phyloP scores from a whole-genome alignment of 768 basidiomycete genomes.

The Astraeus odoratus region DNA sequence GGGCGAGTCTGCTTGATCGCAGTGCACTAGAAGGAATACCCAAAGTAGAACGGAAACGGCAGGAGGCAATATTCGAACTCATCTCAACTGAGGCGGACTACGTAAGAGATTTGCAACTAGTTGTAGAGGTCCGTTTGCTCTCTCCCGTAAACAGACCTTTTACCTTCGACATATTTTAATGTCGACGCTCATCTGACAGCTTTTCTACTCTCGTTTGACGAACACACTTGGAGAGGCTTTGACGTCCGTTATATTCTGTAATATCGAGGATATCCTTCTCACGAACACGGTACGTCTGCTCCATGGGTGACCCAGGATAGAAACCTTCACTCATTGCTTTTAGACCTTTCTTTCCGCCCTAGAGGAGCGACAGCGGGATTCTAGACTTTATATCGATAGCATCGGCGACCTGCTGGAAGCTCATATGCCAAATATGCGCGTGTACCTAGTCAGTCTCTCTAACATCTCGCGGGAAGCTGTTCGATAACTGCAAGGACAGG shows the following conservation, averaged over 20 bases:
- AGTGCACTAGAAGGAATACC: constrained; percentile 79
- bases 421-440: constrained; percentile 69
- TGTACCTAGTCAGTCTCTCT: constrained; percentile 62
- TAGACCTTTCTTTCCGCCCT: constrained; percentile 81
- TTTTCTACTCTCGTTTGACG: constrained; percentile 80
- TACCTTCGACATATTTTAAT: constrained; percentile 2
- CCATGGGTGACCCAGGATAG: background rate
- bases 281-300: constrained; percentile 63
- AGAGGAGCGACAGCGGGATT: constrained; percentile 87
- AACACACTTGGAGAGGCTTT: constrained; percentile 68
- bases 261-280: constrained; percentile 87
- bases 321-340: constrained; percentile 4
- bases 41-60: constrained; percentile 69
- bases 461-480: background rate
- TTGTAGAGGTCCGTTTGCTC: constrained; percentile 63
- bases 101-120: constrained; percentile 84
- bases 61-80: constrained; percentile 95
- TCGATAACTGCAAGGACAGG: constrained; percentile 31
- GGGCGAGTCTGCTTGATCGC: constrained; percentile 88
- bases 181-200: constrained; percentile 31
- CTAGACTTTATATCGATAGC: constrained; percentile 82
- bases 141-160: background rate
- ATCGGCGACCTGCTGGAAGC: constrained; percentile 79
- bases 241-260: constrained; percentile 80
- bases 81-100: constrained; percentile 88